Conservation (phyloP, 805 yeast species). For the Starmerella sp. region DNA sequence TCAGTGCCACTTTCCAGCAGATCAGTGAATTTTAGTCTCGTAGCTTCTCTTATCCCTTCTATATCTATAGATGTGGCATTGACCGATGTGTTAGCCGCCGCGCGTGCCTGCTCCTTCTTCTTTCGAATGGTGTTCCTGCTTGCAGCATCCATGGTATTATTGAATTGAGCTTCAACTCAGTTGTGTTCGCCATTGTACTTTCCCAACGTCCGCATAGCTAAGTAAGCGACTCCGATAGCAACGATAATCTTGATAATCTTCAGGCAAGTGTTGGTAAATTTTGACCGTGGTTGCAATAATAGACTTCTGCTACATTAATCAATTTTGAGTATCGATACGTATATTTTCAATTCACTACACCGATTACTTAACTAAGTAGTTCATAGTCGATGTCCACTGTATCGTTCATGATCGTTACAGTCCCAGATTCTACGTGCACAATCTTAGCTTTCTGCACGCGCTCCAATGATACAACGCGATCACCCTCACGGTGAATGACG, state of each 20-base stretch:
- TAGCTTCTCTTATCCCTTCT: constrained; percentile 16
- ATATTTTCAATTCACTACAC: background rate
- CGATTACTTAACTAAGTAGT: background rate
- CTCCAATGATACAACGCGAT: constrained; percentile 54
- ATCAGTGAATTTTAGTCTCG: constrained; percentile 13
- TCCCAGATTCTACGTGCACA: constrained; percentile 10
- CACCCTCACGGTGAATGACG: constrained; percentile 42
- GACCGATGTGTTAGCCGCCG: background rate
- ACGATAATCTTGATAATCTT: too few relatives aligned
- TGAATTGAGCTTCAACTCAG: too few relatives aligned
- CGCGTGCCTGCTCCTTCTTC: constrained; percentile 10
- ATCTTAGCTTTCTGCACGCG: constrained; percentile 54
- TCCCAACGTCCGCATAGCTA: too few relatives aligned
- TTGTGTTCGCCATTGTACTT: too few relatives aligned
- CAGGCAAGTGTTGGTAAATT: too few relatives aligned
- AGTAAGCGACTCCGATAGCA: too few relatives aligned
- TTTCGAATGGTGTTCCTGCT: constrained; percentile 3
- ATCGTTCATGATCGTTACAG: constrained; percentile 21
- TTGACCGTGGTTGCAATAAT: too few relatives aligned
- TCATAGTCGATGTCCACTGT: constrained; percentile 22
- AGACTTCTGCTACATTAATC: too few relatives aligned
- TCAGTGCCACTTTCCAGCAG: constrained; percentile 7
- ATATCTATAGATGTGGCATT: constrained; percentile 3
- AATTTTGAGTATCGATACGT: too few relatives aligned
- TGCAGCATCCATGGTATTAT: background rate